Conservation (phyloP, 129 eudicot genomes). For the Solidago caesia region DNA sequence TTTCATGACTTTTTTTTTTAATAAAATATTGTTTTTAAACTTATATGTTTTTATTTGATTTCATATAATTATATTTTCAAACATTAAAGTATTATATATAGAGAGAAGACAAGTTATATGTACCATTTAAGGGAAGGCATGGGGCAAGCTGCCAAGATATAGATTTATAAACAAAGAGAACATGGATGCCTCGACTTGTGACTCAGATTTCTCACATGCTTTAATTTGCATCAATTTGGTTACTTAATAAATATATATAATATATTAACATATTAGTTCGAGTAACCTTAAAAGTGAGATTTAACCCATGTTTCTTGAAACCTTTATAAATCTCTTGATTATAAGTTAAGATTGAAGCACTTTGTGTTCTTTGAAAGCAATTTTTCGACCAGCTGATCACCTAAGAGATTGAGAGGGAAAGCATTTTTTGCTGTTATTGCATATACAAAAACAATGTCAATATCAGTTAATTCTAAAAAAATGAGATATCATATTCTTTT, state of each 20-base stretch:
- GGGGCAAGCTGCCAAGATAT: conserved; percentile 34
- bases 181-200: conserved; percentile 36
- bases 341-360: conserved; percentile 1
- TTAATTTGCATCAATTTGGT: conserved; percentile 23
- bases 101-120: conserved; percentile 12
- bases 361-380: conserved; percentile 8
- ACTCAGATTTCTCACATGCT: conserved; percentile 37
- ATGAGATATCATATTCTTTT: too few species aligned
- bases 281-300: conserved; percentile 19
- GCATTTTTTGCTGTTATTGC: too few species aligned
- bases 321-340: conserved; percentile 12
- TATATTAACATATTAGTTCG: not conserved
- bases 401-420: not conserved
- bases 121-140: conserved; percentile 14
- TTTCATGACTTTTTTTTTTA: too few species aligned
- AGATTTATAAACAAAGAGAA: conserved; percentile 36
- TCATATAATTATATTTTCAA: too few species aligned
- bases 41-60: too few species aligned
- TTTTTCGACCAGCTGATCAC: not conserved
- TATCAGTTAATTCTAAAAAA: too few species aligned
- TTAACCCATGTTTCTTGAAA: conserved; percentile 17
- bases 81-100: not conserved
- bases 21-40: too few species aligned
- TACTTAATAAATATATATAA: conserved; percentile 7
- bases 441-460: too few species aligned